A percentile compares a stretch with the other conserved stretches of the same genome.
These are phyloP conservation scores for Phoma sp. DNA, from an alignment of 2,329 filamentous ascomycete species.

Conservation along the genomic window DNA sequence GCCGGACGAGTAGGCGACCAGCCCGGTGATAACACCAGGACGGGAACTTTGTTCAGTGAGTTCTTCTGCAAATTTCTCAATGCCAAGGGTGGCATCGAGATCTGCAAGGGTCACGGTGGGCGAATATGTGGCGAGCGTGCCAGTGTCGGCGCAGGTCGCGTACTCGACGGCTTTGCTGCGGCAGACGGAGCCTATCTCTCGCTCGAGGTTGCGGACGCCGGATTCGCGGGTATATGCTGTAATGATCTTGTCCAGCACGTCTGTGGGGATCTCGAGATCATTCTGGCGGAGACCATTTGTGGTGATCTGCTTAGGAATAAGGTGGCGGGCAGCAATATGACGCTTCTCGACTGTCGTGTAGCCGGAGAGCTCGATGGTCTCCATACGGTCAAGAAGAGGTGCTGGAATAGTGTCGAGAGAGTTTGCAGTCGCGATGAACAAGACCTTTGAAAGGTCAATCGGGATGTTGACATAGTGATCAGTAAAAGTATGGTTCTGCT, in stretches of 20 bases:
- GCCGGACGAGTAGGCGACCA: slow-evolving; percentile 92
- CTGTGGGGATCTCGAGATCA: slow-evolving; percentile 77
- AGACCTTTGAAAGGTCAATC: slow-evolving; percentile 91
- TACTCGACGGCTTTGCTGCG: slow-evolving; percentile 86
- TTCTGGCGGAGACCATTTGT: slow-evolving; percentile 82
- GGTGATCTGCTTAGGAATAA: slow-evolving; percentile 95
- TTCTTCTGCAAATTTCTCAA: slow-evolving; percentile 93
- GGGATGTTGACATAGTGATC: slow-evolving; percentile 97
- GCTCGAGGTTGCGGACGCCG: slow-evolving; percentile 93
- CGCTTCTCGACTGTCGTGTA: slow-evolving; percentile 98
- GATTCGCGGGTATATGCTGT: slow-evolving; percentile 96
- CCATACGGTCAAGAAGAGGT: slow-evolving; percentile 95
- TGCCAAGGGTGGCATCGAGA: slow-evolving; percentile 87
- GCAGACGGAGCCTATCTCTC: slow-evolving; percentile 93
- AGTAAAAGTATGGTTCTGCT: slow-evolving; percentile 93
- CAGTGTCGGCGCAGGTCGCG: slow-evolving; percentile 83
- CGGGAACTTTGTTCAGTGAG: slow-evolving; percentile 82
- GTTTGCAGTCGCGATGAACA: slow-evolving; percentile 98
- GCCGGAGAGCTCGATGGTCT: slow-evolving; percentile 89
- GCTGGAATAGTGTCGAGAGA: slow-evolving; percentile 91
- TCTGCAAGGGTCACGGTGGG: slow-evolving; percentile 77
- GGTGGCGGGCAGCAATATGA: slow-evolving; percentile 88
- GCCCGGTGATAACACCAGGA: slow-evolving; percentile 91
- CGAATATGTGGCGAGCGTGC: slow-evolving; percentile 69
- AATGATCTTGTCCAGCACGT: slow-evolving; percentile 93